Base-by-base conservation (phyloP, 148 eudicot species). In the Amaranthus cruentus region DNA sequence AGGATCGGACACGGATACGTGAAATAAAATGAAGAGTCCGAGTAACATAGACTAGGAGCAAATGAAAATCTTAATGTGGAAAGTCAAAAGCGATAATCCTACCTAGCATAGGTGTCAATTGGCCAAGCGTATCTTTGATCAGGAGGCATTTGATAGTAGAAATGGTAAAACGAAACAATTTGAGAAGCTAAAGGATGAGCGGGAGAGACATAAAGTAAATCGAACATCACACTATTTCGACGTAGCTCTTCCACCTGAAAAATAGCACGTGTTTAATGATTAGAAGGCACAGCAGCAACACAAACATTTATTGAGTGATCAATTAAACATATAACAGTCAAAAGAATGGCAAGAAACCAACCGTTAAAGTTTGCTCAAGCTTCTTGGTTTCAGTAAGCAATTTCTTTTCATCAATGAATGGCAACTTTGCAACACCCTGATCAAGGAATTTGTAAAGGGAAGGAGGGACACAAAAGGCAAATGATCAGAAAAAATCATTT, bases 361-460 rank as follows among this genome's bases (percentile, higher is more conserved):
- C 99, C 85, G 94, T 96, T 80, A 96, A 84, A 75, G 94, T 86
- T 71, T 79, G 87, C 80, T 90, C 89, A 75, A 96, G 92, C 79
- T 88, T 91, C 87, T 88, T 90, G 14, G 99, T 90, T 80, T 88
- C 92, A 71, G 85, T 75, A 67, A 96, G 96, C 84, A 96, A 80
- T 81, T 86, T 96, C 70, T 79, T 86, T 83, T 96, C 92, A 71
- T 96, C 89, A 66, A 96, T 96, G 75, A 96, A 96, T 55, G 99
- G 99, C 81, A 96, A 84, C 81, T 92, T 92, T 48, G 91, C 99
- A 79, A 96, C 71, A 76, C 94, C 99, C 99, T 96, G 79, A 54
- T 69, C 75, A 73, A 21, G 47, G 57, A 66, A 57, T 47, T 28
- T 15, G 53, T 14, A 7, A 10, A 28, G 38, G 56, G 38, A 8